Base-by-base conservation (phyloP, 257 asterid species). In the Linderniella brevidens region DNA sequence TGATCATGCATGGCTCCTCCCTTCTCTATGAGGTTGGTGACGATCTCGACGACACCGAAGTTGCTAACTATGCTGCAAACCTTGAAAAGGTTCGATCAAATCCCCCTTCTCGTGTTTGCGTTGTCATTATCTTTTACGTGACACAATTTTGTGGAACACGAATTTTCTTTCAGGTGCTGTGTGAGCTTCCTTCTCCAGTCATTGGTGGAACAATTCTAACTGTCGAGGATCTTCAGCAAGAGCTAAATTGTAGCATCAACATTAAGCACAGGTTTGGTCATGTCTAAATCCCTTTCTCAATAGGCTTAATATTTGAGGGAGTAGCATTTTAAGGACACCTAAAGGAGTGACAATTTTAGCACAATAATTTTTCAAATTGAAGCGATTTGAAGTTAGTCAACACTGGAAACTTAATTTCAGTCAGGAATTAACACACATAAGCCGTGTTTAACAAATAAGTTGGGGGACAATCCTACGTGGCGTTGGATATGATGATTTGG, bases 21-120 rank as follows among this genome's bases (percentile, higher is more conserved):
- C 96, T 90, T 53, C 94, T 90, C 18, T 90, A 90, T 52, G 99
- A 90, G 72, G 90, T 68, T 67, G 99, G 99, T 42, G 96, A 86
- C 60, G 96, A 82, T 77, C 96, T 90, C 46, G 99, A 74, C 55
- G 77, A 79, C 59, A 86, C 62, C n/a, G 86, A 77, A 80, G 93
- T 77, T 64, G 86, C 93, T 35, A 81, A 68, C 64, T 90, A 90
- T 55, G 82, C 77, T 47, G 82, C 92, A 53, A 90, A 90, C 68
- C 84, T 90, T 40, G 99, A 90, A 39, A 86, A 82, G 96, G 99
- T 90, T 55, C 57, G 49, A 19, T 11, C 5, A 15, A 19, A 46
- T 9, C n/a, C 19, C 25, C 37, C 11, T 15, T 35, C 14, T 29
- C 9, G 18, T 9, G 35, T 8, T 1, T 5, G 4, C 19, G n/a